Base-by-base conservation (phyloP, 2,329 filamentous ascomycete genomes). In the Graphiopsis chlorocephala region DNA sequence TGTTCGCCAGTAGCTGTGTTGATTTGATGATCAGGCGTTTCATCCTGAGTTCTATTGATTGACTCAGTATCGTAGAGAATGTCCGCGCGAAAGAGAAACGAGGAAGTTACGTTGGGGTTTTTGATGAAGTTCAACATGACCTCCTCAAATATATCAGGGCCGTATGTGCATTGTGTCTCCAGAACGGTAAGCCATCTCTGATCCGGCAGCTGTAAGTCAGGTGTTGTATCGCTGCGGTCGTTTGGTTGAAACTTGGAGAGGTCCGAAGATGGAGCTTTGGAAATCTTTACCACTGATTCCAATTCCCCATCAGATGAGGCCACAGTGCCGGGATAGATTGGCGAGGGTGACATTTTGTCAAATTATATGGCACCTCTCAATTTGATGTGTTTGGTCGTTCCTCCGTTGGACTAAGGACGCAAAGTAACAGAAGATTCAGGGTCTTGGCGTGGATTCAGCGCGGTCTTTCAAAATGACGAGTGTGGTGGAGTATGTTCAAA, bases 71-170 rank as follows among this genome's bases (percentile, higher is more conserved):
- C 84, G 65, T 86, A 83, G 28, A 90, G 82, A 28, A 94, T 87
- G 72, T 95, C 91, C 55, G 91, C 91, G 31, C 91, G 86, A 72
- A 93, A 91, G 1, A 95, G 82, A 83, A 90, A 90, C 17, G 84
- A 87, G 0, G 90, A 91, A 68, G 92, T 92, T 76, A 92, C 82
- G 69, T 95, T 94, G 0, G 91, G 91, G 71, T 94, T 93, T 69
- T 84, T 85, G 68, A 94, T 85, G 64, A 93, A 80, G 72, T 93
- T 92, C 70, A 87, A 78, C 86, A 92, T 91, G 58, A 90, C 88
- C 47, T 83, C 77, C 65, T 82, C 78, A 74, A 93, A 94, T 63
- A 86, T 53, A 2, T 28, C n/a, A 1, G 60, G 20, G 10, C 60
- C 60, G 11, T 29, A 55, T 17, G 48, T 31, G 33, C 60, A 62